Conservation (phyloP, 345 rosid species). For the Euphorbia tirucalli region DNA sequence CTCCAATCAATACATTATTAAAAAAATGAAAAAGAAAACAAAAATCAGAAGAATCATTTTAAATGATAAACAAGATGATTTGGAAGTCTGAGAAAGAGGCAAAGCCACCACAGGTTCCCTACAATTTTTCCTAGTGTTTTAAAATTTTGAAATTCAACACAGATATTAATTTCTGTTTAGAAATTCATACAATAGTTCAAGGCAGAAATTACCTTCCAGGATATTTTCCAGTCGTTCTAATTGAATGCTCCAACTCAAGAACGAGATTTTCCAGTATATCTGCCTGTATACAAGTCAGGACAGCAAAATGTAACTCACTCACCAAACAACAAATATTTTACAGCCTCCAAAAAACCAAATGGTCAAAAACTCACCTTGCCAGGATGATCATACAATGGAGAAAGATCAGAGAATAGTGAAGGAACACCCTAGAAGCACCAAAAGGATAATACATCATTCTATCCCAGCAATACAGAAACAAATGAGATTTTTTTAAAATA, state of each 20-base stretch:
- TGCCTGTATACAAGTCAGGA: slow-evolving; percentile 51
- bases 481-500: slow-evolving; percentile 4
- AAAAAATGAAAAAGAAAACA: not conserved
- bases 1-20: not conserved
- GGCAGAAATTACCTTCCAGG: slow-evolving; percentile 70
- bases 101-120: not conserved
- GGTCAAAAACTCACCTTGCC: slow-evolving; percentile 60
- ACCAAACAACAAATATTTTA: slow-evolving; percentile 2
- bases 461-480: slow-evolving; percentile 6
- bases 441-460: slow-evolving; percentile 15
- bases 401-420: slow-evolving; percentile 93
- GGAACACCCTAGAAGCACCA: slow-evolving; percentile 77
- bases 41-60: not conserved
- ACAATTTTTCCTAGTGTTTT: not conserved
- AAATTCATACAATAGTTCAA: slow-evolving; percentile 2
- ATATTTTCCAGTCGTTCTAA: slow-evolving; percentile 55
- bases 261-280: slow-evolving; percentile 78
- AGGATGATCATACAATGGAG: slow-evolving; percentile 77
- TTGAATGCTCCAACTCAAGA: slow-evolving; percentile 82
- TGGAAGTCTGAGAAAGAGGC: not conserved
- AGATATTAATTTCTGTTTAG: not conserved
- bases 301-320: slow-evolving; percentile 8
- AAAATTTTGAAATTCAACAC: not conserved
- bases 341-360: slow-evolving; percentile 5
- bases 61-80: not conserved